Evolutionary conservation across 306 rosid genomes (phyloP), one percentile per base, ranked within the genome.

Genomic region (Abrus pulchellus): DNA sequence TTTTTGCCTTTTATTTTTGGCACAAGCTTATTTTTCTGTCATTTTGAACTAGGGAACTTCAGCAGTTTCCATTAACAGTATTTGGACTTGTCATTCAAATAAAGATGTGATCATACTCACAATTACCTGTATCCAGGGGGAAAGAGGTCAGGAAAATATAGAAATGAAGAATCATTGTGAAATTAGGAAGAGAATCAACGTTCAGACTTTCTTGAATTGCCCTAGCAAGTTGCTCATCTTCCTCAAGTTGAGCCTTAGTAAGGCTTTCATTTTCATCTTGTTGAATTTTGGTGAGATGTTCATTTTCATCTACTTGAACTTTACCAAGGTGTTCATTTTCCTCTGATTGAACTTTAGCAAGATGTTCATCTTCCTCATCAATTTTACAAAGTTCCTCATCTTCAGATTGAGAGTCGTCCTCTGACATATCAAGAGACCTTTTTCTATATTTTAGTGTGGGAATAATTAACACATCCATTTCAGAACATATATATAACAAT

Each of bases 151-250:
- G 92, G 76, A 20, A 20, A 20, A 20, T 20, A 20, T 62, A 77
- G 89, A 80, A 82, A 78, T 50, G 72, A 32, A 50, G 88, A 88
- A 70, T 82, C 86, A 74, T 65, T 2, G 80, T 77, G 93, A 20
- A 20, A 20, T 20, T 20, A 80, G 98, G 93, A 83, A 94, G 93
- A 84, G 94, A 90, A 63, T 50, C 79, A 41, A 83, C 9, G 61
- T 34, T 83, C 85, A 96, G 81, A 80, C 97, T 96, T 81, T 90
- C 97, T 83, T 96, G 93, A 84, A 93, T 80, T 77, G 99, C 99
- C 88, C 82, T 88, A 30, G 99, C 99, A 79, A 93, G 93, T 77
- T 85, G 92, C 82, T 96, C 97, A 68, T 95, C 99, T 75, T 94
- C 98, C 78, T 92, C 97, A 76, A 89, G 85, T 86, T 74, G 93